Percentiles rank a stretch among this genome's conserved stretches.
phyloP scores from a whole-genome alignment of 2,329 filamentous ascomycete genomes.

The Aureobasidium pullulans region DNA sequence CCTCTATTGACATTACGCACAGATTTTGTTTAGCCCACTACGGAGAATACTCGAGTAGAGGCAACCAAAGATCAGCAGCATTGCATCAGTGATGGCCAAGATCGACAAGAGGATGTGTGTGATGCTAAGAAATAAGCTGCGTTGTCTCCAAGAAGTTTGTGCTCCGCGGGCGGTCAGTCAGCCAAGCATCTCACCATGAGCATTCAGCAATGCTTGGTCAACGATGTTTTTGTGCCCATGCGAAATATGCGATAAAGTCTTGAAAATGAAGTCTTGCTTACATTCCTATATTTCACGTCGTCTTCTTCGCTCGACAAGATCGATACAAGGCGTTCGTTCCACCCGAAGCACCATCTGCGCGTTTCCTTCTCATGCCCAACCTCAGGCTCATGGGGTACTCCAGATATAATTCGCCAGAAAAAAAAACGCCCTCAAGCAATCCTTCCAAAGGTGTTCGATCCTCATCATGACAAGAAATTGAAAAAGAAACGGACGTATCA shows the following conservation, averaged over 20 bases:
- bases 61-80: neutral
- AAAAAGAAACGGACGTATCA: neutral
- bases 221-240: neutral
- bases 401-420: neutral
- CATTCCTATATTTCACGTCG: constrained; percentile 1
- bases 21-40: neutral
- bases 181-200: too few species aligned
- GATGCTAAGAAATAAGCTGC: neutral
- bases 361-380: neutral
- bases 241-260: too few species aligned
- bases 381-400: neutral
- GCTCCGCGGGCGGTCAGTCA: neutral
- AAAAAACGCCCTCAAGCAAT: constrained; percentile 1
- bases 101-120: neutral
- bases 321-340: neutral
- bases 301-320: neutral
- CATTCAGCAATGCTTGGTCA: neutral
- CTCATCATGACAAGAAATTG: neutral
- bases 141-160: neutral
- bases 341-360: neutral
- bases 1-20: neutral
- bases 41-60: neutral
- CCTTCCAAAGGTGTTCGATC: neutral
- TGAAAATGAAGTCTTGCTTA: constrained; percentile 9
- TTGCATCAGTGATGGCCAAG: neutral